phyloP scores from a whole-genome alignment of 306 rosid genomes.

The Bauhinia variegata region DNA sequence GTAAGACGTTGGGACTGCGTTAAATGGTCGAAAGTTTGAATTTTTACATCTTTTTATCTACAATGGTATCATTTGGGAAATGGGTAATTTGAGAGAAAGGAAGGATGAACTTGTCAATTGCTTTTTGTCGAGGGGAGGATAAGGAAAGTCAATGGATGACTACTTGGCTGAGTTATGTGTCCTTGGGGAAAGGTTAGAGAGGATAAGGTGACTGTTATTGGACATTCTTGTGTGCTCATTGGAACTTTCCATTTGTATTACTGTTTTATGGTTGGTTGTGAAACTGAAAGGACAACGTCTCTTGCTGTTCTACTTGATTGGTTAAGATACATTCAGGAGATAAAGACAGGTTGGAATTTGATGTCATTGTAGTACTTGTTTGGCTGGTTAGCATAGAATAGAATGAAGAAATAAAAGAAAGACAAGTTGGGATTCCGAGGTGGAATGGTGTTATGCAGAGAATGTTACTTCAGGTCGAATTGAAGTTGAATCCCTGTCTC shows the following conservation, averaged over 20 bases:
- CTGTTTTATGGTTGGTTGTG: background rate
- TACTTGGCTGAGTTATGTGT: conserved; percentile 5
- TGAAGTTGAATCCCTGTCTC: background rate
- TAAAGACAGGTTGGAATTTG: background rate
- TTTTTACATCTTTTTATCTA: too few species aligned
- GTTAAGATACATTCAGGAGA: background rate
- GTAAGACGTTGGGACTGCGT: background rate
- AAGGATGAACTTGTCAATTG: background rate
- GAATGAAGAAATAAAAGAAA: too few species aligned
- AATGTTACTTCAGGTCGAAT: background rate
- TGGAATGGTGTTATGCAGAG: background rate
- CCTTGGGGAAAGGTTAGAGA: background rate
- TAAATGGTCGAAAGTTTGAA: too few species aligned
- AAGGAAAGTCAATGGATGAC: background rate
- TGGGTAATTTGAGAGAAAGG: too few species aligned
- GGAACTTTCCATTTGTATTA: background rate
- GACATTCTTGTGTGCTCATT: background rate
- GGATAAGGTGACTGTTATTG: background rate
- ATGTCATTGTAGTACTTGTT: too few species aligned
- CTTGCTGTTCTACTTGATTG: background rate
- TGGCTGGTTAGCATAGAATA: too few species aligned
- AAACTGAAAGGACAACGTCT: background rate
- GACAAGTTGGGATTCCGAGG: background rate
- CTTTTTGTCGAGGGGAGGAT: background rate
- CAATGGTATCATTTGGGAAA: background rate